Evolutionary conservation across 177 flowering plant genomes (phyloP), one percentile per base, ranked within the genome.

Genomic region (Vitis hybrid): DNA sequence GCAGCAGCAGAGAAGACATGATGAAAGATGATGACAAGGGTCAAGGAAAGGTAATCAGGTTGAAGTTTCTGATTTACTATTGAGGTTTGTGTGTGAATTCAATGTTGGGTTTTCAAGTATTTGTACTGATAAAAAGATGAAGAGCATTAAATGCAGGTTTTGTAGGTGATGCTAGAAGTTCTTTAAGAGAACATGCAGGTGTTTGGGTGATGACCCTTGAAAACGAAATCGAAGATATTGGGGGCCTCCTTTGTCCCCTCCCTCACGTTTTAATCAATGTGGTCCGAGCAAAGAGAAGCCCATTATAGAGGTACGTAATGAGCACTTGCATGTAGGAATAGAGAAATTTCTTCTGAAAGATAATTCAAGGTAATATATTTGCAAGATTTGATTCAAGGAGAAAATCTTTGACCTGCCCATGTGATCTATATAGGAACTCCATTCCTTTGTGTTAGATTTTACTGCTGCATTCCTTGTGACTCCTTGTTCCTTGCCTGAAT

Each of bases 151-250:
- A 87, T 87, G 88, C 81, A 80, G 81, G 84, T 74, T 78, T 74
- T 78, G 73, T 59, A 71, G 51, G 73, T 14, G 69, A 62, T 32
- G 78, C 51, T 24, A 61, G 66, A 68, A 59, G 82, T 78, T 73
- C 67, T 74, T 77, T 11, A 80, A 71, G 80, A 83, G 90, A 83
- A 85, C 90, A 85, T 88, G 92, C 79, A 81, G 64, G 73, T 83
- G 81, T 82, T 85, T 73, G 80, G 82, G 73, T 68, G 79, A 77
- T 74, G 82, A 75, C 77, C 72, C 76, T 57, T 76, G 74, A 66
- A 68, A 61, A 74, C 65, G 66, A 71, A 79, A 75, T 76, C 74
- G 66, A 52, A 81, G 85, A 81, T 79, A 81, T 81, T 79, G 68
- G 73, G 79, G 75, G 76, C 82, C 71, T 69, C 71, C 79, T 77